phyloP scores from a whole-genome alignment of 2,329 filamentous ascomycete species.

The Fusarium sororula region DNA sequence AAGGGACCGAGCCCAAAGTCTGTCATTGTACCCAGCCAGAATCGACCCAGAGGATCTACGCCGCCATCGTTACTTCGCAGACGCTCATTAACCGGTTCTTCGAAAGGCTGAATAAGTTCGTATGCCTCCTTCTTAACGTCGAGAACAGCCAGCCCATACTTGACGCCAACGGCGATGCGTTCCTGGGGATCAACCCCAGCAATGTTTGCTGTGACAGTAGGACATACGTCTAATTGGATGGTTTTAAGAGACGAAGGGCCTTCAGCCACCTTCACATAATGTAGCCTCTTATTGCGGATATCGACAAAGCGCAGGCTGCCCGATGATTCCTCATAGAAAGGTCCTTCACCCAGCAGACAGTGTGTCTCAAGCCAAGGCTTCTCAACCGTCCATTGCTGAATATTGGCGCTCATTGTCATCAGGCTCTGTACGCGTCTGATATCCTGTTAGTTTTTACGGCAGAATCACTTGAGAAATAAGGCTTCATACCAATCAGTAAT shows the following conservation, averaged over 20 bases:
- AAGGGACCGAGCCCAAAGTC: slow-evolving; percentile 70
- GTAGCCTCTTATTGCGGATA: slow-evolving; percentile 79
- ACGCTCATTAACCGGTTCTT: slow-evolving; percentile 56
- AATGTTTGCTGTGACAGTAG: slow-evolving; percentile 82
- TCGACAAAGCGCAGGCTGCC: slow-evolving; percentile 81
- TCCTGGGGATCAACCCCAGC: slow-evolving; percentile 68
- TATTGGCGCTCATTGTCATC: slow-evolving; percentile 45
- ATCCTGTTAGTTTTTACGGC: not conserved
- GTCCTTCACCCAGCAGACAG: slow-evolving; percentile 77
- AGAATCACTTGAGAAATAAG: not conserved
- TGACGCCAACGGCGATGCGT: slow-evolving; percentile 80
- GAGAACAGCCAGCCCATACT: slow-evolving; percentile 82
- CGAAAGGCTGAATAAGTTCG: slow-evolving; percentile 62
- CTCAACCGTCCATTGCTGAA: slow-evolving; percentile 61
- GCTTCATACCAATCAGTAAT: not conserved
- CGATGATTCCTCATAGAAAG: slow-evolving; percentile 74
- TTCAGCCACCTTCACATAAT: slow-evolving; percentile 72
- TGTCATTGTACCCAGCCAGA: slow-evolving; percentile 89
- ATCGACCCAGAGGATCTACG: slow-evolving; percentile 80
- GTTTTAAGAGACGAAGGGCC: slow-evolving; percentile 72
- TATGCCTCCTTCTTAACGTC: slow-evolving; percentile 68
- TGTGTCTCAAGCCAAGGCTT: slow-evolving; percentile 67
- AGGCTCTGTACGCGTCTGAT: not conserved
- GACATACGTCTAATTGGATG: slow-evolving; percentile 61
- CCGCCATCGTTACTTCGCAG: slow-evolving; percentile 83